Conservation (phyloP, 768 basidiomycete genomes). For the Termitomyces sp. region DNA sequence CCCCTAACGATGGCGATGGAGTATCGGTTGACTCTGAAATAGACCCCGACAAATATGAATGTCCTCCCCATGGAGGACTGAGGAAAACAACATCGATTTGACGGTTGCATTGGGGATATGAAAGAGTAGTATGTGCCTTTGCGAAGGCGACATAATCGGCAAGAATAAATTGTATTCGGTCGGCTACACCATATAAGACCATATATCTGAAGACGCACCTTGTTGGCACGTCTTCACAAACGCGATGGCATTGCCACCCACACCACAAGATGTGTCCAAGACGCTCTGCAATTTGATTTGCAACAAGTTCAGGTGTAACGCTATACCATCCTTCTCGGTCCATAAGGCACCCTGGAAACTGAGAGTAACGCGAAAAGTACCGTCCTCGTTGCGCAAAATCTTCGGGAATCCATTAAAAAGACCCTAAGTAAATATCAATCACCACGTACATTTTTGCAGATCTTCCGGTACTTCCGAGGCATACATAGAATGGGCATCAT, state of each 20-base stretch:
- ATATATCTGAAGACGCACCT: constrained; percentile 52
- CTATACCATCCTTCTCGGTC: constrained; percentile 99
- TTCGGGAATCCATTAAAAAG: constrained; percentile 25
- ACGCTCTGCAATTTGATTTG: constrained; percentile 91
- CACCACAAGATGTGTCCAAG: constrained; percentile 95
- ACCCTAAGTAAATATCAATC: neutral
- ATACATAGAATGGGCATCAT: constrained; percentile 69
- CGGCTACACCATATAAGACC: constrained; percentile 94
- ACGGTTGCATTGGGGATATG: constrained; percentile 26
- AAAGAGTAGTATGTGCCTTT: constrained; percentile 36
- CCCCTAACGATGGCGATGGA: constrained; percentile 2
- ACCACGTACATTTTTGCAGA: constrained; percentile 75
- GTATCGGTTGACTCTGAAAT: constrained; percentile 6
- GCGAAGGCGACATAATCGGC: constrained; percentile 85
- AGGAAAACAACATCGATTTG: constrained; percentile 89
- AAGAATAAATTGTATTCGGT: constrained; percentile 92
- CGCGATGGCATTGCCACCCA: constrained; percentile 96
- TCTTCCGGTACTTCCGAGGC: constrained; percentile 69
- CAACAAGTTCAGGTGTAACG: constrained; percentile 92
- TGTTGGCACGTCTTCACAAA: constrained; percentile 95
- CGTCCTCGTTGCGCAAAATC: constrained; percentile 86
- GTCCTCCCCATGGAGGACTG: constrained; percentile 96
- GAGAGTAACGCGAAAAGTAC: constrained; percentile 74
- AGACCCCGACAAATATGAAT: constrained; percentile 53
- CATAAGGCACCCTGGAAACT: constrained; percentile 71